A percentile compares a stretch with the other conserved stretches of the same genome.
Evolutionary conservation across 805 yeast species (phyloP).

Genomic region (Teunomyces pallodes): DNA sequence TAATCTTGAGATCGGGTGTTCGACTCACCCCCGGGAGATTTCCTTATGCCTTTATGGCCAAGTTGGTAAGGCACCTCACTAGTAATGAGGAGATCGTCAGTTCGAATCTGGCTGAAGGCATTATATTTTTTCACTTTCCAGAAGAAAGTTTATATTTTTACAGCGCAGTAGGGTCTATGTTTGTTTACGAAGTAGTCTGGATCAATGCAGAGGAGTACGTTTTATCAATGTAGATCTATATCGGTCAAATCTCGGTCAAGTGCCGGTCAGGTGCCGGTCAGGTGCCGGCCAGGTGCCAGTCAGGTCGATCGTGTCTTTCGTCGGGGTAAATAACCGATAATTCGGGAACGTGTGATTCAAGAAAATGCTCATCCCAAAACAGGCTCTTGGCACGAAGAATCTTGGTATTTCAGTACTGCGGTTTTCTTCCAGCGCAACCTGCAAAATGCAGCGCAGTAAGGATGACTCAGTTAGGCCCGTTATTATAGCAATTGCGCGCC

Average conservation of each 20-base stretch:
- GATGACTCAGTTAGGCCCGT: neutral
- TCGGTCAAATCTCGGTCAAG: too few species aligned
- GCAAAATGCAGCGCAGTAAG: neutral
- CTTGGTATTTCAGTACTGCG: slow-evolving; percentile 1
- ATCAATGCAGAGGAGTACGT: too few species aligned
- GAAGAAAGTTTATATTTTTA: slow-evolving; percentile 3
- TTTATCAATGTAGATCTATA: too few species aligned
- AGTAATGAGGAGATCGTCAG: slow-evolving; percentile 18
- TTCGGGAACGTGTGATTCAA: neutral
- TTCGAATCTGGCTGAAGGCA: slow-evolving; percentile 16
- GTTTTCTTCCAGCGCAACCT: neutral
- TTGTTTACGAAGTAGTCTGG: too few species aligned
- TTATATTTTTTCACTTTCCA: neutral
- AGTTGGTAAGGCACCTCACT: slow-evolving; percentile 17
- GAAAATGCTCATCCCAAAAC: neutral
- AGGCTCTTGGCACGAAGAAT: slow-evolving; percentile 10
- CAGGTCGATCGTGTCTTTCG: neutral
- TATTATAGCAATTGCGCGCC: neutral
- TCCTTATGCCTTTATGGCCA: slow-evolving; percentile 13
- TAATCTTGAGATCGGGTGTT: slow-evolving; percentile 47
- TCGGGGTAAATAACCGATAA: neutral
- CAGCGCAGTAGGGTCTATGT: neutral
- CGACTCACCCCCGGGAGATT: slow-evolving; percentile 48
- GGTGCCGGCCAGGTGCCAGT: too few species aligned
- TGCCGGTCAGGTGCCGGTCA: too few species aligned